Conservation (phyloP, 176 grass and related monocot genomes). For the Bolboschoenus planiculmis region DNA sequence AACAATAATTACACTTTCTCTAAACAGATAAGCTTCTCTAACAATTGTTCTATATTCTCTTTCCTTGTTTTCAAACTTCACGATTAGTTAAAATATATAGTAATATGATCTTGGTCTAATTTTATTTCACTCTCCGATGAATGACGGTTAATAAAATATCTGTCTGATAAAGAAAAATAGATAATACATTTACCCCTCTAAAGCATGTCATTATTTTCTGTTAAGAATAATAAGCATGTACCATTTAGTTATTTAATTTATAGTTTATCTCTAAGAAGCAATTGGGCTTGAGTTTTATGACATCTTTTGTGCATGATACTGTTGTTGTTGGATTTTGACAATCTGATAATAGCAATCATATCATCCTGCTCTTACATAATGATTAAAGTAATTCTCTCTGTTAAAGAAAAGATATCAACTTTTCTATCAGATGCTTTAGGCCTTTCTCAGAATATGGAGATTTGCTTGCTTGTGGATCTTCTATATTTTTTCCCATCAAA, state of each 20-base stretch:
- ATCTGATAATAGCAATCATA: conserved; percentile 20
- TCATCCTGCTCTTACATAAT: background rate
- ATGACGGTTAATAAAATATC: background rate
- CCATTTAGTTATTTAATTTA: background rate
- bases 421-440: background rate
- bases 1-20: background rate
- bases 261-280: background rate
- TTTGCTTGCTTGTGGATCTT: background rate
- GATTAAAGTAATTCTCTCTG: conserved; percentile 13
- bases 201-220: background rate
- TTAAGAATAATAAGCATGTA: background rate
- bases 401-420: conserved; percentile 6
- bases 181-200: background rate
- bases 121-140: background rate
- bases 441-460: conserved; percentile 3
- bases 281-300: background rate
- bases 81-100: background rate
- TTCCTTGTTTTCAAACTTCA: background rate
- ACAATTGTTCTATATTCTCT: background rate
- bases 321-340: background rate
- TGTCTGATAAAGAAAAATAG: background rate
- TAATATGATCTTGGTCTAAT: background rate
- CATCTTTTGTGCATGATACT: background rate
- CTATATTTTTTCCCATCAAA: background rate
- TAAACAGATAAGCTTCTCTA: background rate